A percentile compares a stretch with the other conserved stretches of the same genome.
These are phyloP conservation scores for Myxozyma udenii DNA, from an alignment of 805 yeast species.

Conservation along the genomic window DNA sequence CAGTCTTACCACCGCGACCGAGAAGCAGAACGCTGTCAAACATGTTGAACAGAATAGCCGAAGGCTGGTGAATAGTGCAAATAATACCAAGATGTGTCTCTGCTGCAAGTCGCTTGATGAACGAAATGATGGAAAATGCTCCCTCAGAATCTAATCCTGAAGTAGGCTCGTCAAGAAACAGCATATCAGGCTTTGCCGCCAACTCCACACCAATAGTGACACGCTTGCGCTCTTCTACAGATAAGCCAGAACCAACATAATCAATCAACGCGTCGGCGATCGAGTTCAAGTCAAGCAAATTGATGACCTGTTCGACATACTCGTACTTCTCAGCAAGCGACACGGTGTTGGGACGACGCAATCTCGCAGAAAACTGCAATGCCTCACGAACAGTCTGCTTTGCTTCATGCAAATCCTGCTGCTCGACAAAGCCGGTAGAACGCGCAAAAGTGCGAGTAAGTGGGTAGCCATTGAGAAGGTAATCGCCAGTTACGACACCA, in stretches of 20 bases:
- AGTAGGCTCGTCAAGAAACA: slow-evolving; percentile 66
- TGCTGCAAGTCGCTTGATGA: slow-evolving; percentile 57
- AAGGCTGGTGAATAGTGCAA: slow-evolving; percentile 83
- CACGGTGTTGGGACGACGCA: slow-evolving; percentile 59
- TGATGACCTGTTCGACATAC: slow-evolving; percentile 64
- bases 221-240: slow-evolving; percentile 61
- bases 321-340: slow-evolving; percentile 56
- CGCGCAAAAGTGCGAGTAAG: slow-evolving; percentile 62
- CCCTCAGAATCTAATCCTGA: slow-evolving; percentile 69
- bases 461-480: slow-evolving; percentile 61
- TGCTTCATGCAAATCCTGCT: slow-evolving; percentile 67
- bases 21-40: slow-evolving; percentile 73
- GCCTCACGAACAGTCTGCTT: slow-evolving; percentile 73
- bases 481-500: slow-evolving; percentile 69
- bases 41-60: slow-evolving; percentile 70
- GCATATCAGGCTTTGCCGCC: slow-evolving; percentile 60
- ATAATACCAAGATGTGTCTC: slow-evolving; percentile 59
- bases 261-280: slow-evolving; percentile 75
- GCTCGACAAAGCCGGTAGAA: slow-evolving; percentile 71
- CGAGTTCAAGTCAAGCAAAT: slow-evolving; percentile 58
- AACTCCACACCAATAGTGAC: slow-evolving; percentile 66
- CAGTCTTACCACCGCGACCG: slow-evolving; percentile 69
- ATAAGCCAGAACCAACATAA: slow-evolving; percentile 66
- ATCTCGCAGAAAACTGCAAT: slow-evolving; percentile 58
- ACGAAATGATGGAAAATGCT: slow-evolving; percentile 62